Conservation (phyloP, 2,329 filamentous ascomycete genomes). For the Nigrospora oryzae region DNA sequence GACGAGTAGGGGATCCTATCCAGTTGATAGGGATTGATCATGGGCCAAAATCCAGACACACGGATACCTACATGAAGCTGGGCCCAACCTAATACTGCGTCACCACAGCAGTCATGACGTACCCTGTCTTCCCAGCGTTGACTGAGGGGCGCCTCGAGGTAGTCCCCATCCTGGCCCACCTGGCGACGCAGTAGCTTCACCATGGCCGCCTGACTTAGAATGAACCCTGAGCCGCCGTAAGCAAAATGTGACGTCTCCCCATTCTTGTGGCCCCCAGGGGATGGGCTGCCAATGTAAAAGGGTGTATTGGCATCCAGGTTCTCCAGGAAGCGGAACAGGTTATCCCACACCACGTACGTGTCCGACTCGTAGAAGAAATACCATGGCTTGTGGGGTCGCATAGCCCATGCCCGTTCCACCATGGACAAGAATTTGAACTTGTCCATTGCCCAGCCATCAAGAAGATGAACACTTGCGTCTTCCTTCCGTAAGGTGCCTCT, state of each 20-base stretch:
- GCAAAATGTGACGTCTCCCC: constrained; percentile 32
- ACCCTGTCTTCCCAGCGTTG: constrained; percentile 31
- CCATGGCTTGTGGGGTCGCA: constrained; percentile 38
- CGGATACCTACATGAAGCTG: constrained; percentile 33
- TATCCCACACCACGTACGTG: constrained; percentile 38
- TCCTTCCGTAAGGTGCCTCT: background rate
- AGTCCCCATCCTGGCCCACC: constrained; percentile 23
- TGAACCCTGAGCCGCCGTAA: constrained; percentile 39
- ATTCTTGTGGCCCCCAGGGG: constrained; percentile 24
- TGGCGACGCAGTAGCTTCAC: constrained; percentile 27
- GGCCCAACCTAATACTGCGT: constrained; percentile 40
- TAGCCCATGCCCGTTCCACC: constrained; percentile 39
- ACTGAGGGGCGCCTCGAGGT: constrained; percentile 26
- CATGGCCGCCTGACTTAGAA: constrained; percentile 34
- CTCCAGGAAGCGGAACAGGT: constrained; percentile 37
- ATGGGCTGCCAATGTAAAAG: constrained; percentile 41
- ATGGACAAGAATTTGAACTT: constrained; percentile 51
- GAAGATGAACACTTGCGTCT: constrained; percentile 4
- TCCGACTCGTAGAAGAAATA: constrained; percentile 50
- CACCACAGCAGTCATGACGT: constrained; percentile 41
- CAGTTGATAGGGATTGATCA: constrained; percentile 41
- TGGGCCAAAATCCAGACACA: constrained; percentile 37
- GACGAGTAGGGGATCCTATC: no score
- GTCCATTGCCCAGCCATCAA: constrained; percentile 41
- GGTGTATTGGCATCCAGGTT: constrained; percentile 34